These are phyloP conservation scores for Pseudopithomyces maydicus DNA, from an alignment of 2,329 filamentous ascomycete genomes.

Conservation along the genomic window DNA sequence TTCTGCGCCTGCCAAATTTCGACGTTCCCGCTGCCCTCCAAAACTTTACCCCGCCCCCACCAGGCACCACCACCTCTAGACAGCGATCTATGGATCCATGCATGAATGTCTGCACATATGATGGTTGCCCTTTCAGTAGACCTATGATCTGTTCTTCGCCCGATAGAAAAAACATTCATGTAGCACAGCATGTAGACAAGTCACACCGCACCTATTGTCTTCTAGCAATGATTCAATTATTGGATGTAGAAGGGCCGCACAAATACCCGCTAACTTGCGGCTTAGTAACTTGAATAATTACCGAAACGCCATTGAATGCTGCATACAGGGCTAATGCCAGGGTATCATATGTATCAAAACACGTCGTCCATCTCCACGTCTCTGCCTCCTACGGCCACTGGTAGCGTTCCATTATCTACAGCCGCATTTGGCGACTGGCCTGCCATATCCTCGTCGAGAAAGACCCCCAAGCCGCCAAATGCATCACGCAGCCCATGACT, in stretches of 20 bases:
- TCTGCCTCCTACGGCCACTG: conserved; percentile 64
- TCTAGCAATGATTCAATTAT: too few species aligned
- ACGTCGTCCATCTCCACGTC: conserved; percentile 52
- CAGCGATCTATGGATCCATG: neutral
- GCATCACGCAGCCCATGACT: conserved; percentile 82
- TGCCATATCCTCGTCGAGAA: conserved; percentile 75
- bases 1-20: conserved; percentile 7
- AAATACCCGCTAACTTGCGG: neutral
- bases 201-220: too few species aligned
- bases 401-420: conserved; percentile 39
- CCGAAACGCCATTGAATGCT: conserved; percentile 32
- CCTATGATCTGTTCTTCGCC: too few species aligned
- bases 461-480: conserved; percentile 86
- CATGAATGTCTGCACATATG: too few species aligned
- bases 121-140: too few species aligned
- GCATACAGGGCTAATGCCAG: conserved; percentile 21
- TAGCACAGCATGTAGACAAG: too few species aligned
- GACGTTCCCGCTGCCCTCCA: neutral
- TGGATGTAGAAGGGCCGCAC: too few species aligned
- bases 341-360: conserved; percentile 45
- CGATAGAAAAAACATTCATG: too few species aligned
- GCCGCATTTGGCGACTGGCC: conserved; percentile 27
- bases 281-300: neutral
- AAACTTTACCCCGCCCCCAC: conserved; percentile 19
- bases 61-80: neutral